Evolutionary conservation across 345 rosid species (phyloP), one percentile per base, ranked within the genome.

Genomic region (Firmiana major): DNA sequence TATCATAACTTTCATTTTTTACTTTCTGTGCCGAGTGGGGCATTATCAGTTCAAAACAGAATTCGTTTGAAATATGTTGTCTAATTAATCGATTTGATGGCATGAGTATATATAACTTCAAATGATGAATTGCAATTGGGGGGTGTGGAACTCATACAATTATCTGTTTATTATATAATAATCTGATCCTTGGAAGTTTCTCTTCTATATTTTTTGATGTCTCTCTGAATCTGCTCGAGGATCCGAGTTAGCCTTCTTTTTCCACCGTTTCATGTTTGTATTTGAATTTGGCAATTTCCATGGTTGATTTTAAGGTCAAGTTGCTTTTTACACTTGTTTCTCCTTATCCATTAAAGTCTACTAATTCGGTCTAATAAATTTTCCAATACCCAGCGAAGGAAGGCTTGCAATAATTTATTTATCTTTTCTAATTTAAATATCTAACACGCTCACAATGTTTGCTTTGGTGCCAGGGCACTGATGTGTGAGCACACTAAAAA

Each of bases 381-480:
- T 17, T 49, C 43, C 9, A 15, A 48, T 58, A 60, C 40, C 22
- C 19, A 4, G 5, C 26, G 67, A 59, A 74, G 22, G 16, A 80
- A 51, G 45, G 24, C 49, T 13, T 54, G 31, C 31, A 16, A 11
- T 74, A 1, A n/a, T 60, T 51, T 73, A 6, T 11, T 34, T 7
- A 31, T 68, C 34, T 43, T 77, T 36, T 62, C 42, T 48, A 13
- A 42, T 65, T 66, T 53, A 73, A 71, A 43, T 22, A 53, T 21
- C 24, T 80, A 19, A 51, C 38, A 26, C 21, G 54, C 9, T 48
- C 76, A 76, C 43, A 45, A 46, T 43, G 31, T 78, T 16, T 26
- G 43, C 7, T 28, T 59, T 70, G 11, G 54, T 11, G 68, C 55
- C 45, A 42, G 57, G 68, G 38, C 73, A 74, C 78, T 49, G 53